Base-by-base conservation (phyloP, 2,329 filamentous ascomycete species). In the Ophiosphaerella narmari region DNA sequence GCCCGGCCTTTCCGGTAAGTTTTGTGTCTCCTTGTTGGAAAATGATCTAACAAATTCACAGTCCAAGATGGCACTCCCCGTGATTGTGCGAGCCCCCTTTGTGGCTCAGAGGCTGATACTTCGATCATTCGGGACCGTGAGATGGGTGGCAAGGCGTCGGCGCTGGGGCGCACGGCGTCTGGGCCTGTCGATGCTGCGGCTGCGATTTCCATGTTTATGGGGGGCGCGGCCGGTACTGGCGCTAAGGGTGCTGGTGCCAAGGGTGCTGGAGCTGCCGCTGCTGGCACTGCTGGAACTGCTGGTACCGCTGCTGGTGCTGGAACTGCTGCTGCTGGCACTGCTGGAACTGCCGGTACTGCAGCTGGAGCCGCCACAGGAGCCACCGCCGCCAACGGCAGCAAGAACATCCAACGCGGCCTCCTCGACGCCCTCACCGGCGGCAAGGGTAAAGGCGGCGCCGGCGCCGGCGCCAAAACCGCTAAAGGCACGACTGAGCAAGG, bases 101-200 rank as follows among this genome's bases (percentile, higher is more conserved):
- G 85, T 66, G 86, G 86, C 50, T 80, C 85, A n/a, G 81, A 88
- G 69, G 83, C 81, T 51, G 86, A 89, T 66, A 88, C 86, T n/a
- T 78, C 85, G 70, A 87, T 88, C 76, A 87, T 88, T 72, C 82
- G 85, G 33, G 73, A 81, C 52, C 72, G 75, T 11, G 86, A 88
- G 73, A 78, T 88, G 49, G 74, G 75, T 41, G 76, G 74, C 62
- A 77, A 79, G 59, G 83, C 82, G 32, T 79, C 78, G 31, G 78
- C 86, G 43, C 80, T 89, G n/a, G 86, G 86, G 60, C 82, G 84
- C 57, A 88, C 85, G 44, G 71, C 83, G 52, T 81, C 79, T 45
- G 84, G 85, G 13, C 78, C 82, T 48, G 78, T 88, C 54, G 77
- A 85, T 52, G 80, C 86, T 24, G 74, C 76, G 16, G 75, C 74